Evolutionary conservation across 257 asterid genomes (phyloP).

Genomic region (Leptodermis oblonga): DNA sequence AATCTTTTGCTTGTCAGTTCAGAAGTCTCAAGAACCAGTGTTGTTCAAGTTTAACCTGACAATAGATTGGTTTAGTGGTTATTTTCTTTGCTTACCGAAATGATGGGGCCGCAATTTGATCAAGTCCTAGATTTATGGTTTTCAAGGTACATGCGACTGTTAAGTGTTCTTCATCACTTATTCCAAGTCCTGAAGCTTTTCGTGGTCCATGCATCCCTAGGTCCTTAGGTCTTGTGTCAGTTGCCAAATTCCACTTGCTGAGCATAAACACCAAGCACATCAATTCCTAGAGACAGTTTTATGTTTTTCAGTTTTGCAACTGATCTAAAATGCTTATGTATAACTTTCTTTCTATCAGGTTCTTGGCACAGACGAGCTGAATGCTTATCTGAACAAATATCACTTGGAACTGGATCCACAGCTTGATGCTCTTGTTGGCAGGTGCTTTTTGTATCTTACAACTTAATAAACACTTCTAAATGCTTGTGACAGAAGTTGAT

Average conservation of each 20-base stretch:
- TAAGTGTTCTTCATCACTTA: too few relatives aligned
- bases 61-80: background rate
- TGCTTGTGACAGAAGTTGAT: background rate
- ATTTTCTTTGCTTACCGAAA: too few relatives aligned
- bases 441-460: background rate
- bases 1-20: background rate
- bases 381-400: constrained; percentile 1
- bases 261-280: background rate
- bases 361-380: constrained; percentile 3
- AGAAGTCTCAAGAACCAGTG: background rate
- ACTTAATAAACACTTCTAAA: background rate
- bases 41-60: background rate
- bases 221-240: too few relatives aligned
- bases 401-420: constrained; percentile 1
- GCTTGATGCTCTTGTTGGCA: constrained; percentile 3
- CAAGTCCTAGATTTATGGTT: too few relatives aligned
- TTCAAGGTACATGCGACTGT: too few relatives aligned
- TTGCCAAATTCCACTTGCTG: too few relatives aligned
- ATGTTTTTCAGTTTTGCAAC: background rate
- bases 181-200: too few relatives aligned
- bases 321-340: background rate
- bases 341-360: background rate
- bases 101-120: too few relatives aligned
- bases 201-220: too few relatives aligned
- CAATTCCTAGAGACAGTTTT: background rate